Percentiles rank a stretch among this genome's conserved stretches.
phyloP scores from a whole-genome alignment of 148 eudicot species.

The Arbutus unedo region DNA sequence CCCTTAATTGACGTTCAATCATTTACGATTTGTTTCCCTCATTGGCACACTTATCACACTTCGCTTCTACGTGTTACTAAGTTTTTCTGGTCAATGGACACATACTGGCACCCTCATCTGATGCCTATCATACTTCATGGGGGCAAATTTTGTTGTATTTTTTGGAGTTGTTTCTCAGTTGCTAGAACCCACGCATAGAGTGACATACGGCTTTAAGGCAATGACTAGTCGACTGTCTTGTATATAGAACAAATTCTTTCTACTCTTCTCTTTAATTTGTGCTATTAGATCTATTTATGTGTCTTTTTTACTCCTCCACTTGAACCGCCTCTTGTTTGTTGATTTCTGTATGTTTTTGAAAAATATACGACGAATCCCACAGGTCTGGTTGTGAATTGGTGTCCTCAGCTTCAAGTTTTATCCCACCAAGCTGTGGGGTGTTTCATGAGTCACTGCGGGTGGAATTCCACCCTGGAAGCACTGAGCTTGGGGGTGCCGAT shows the following conservation, averaged over 20 bases:
- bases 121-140: no score
- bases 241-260: neutral
- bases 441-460: slow-evolving; percentile 54
- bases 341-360: neutral
- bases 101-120: no score
- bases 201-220: no score
- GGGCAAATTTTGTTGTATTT: no score
- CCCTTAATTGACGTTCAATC: no score
- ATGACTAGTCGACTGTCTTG: no score
- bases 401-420: slow-evolving; percentile 14
- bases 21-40: no score
- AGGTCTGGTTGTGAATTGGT: slow-evolving; percentile 18
- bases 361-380: neutral
- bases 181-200: no score
- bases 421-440: slow-evolving; percentile 18
- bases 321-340: neutral
- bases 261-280: neutral
- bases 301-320: neutral
- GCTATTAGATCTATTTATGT: neutral
- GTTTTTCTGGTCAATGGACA: no score
- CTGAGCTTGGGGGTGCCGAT: slow-evolving; percentile 48
- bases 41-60: no score
- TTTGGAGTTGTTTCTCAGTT: no score
- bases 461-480: slow-evolving; percentile 60
- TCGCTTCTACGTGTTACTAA: no score